Percentiles rank a stretch among this genome's conserved stretches.
phyloP scores from a whole-genome alignment of 164 flowering plant species.

The Liquidambar formosana region DNA sequence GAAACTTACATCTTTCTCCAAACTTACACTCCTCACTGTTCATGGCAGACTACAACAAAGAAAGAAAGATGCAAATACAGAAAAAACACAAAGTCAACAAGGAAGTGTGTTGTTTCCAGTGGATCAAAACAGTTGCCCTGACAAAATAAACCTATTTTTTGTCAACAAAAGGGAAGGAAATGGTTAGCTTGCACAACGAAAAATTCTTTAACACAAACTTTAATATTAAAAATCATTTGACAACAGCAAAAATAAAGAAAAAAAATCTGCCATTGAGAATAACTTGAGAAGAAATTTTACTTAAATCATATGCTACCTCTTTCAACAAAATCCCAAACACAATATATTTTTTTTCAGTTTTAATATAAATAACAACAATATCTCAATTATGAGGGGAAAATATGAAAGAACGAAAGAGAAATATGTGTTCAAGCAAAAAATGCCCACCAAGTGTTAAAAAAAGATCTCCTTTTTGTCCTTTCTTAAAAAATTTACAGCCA shows the following conservation, averaged over 20 bases:
- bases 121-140: not conserved
- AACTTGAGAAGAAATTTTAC: not conserved
- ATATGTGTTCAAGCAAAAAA: too few species aligned
- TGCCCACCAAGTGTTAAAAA: too few species aligned
- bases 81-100: not conserved
- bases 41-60: conserved; percentile 65
- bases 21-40: conserved; percentile 89
- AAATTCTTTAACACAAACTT: not conserved
- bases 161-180: conserved; percentile 1
- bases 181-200: not conserved
- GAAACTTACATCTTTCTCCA: conserved; percentile 82
- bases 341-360: too few species aligned
- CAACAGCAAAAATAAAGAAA: not conserved
- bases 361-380: too few species aligned
- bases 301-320: not conserved
- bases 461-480: too few species aligned
- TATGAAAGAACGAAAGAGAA: too few species aligned
- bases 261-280: not conserved
- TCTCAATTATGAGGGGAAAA: too few species aligned
- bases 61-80: not conserved
- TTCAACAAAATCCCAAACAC: not conserved
- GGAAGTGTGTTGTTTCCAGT: not conserved
- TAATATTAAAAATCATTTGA: not conserved
- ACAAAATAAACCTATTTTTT: not conserved
- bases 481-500: too few species aligned